Percentiles rank a stretch among this genome's conserved stretches.
Conservation (phyloP, 768 basidiomycete species). For the Kockovaella imperatae region DNA sequence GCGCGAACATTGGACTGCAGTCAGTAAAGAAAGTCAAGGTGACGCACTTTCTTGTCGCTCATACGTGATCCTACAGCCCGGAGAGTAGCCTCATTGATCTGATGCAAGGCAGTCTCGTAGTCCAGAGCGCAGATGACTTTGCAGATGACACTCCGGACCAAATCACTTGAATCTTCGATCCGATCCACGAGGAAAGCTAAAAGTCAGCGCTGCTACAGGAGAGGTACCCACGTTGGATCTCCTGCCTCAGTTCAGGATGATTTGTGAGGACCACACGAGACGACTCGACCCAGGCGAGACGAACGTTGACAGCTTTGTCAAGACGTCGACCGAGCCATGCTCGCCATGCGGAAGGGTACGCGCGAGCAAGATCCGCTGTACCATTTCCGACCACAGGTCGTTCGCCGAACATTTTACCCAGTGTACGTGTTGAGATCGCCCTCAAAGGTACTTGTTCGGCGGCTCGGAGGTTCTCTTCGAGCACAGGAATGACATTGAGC, state of each 20-base stretch:
- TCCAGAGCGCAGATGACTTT: constrained; percentile 73
- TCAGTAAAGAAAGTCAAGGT: constrained; percentile 4
- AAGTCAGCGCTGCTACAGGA: neutral
- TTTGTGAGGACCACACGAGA: constrained; percentile 56
- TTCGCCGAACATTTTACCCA: constrained; percentile 79
- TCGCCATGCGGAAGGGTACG: constrained; percentile 77
- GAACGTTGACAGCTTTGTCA: constrained; percentile 64
- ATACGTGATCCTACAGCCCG: constrained; percentile 61
- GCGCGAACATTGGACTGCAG: constrained; percentile 43
- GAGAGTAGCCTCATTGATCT: constrained; percentile 61
- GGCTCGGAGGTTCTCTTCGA: constrained; percentile 74
- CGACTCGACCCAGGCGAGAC: constrained; percentile 71
- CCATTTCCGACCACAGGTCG: constrained; percentile 27
- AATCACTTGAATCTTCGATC: constrained; percentile 80
- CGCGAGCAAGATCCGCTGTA: constrained; percentile 58
- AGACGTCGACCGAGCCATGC: constrained; percentile 71
- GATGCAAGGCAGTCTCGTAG: constrained; percentile 81
- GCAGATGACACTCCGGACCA: constrained; percentile 76
- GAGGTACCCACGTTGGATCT: constrained; percentile 60
- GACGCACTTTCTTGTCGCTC: constrained; percentile 72
- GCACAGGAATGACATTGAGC: constrained; percentile 82
- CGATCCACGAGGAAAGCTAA: constrained; percentile 52
- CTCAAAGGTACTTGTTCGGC: constrained; percentile 66
- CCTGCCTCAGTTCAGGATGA: constrained; percentile 60
- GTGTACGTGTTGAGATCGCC: constrained; percentile 69